Evolutionary conservation across 2,329 filamentous ascomycete species (phyloP), one percentile per base, ranked within the genome.

Genomic region (Ophiostoma angusticollis): DNA sequence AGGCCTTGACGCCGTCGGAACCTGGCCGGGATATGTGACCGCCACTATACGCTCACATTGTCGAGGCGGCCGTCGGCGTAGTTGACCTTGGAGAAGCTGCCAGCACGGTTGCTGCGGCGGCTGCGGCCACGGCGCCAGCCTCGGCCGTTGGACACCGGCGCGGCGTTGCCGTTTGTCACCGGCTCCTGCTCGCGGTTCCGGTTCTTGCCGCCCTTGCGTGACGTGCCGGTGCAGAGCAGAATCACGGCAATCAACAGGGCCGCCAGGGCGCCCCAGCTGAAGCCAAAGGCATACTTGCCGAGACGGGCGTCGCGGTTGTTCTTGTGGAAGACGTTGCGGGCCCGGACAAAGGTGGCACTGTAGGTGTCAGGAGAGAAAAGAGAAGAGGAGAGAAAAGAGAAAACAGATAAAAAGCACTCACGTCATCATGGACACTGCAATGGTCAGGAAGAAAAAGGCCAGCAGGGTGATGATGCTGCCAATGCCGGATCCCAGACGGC

Each of bases 361-460:
- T 46, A 23, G 19, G 31, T 14, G 7, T 35, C 14, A 16, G 24
- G 17, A 24, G 25, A 21, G 19, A 6, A 30, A 40, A 35, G 29
- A 35, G 22, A 12, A 34, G 22, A 29, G 13, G 40, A 42, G 21
- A 30, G 40, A 22, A 31, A 29, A 12, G 25, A 19, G 23, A 28
- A 9, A 28, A 17, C n/a, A n/a, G n/a, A n/a, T n/a, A n/a, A n/a
- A n/a, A 27, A 39, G 25, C 37, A 66, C 79, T 51, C 64, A 84
- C 78, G 82, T 89, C 78, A 86, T 86, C 24, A 89, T 62, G 7
- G 74, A 61, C 13, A 79, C 79, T 41, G 73, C 74, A 19, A 84
- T 53, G 4, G 72, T 64, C 56, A 78, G 73, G 64, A 79, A 83
- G 59, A 84, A 69, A n/a, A 84, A 63, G 1, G 80, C 78, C 23